phyloP scores from a whole-genome alignment of 805 yeast species.

The Isabelozyma pseudorhagii region DNA sequence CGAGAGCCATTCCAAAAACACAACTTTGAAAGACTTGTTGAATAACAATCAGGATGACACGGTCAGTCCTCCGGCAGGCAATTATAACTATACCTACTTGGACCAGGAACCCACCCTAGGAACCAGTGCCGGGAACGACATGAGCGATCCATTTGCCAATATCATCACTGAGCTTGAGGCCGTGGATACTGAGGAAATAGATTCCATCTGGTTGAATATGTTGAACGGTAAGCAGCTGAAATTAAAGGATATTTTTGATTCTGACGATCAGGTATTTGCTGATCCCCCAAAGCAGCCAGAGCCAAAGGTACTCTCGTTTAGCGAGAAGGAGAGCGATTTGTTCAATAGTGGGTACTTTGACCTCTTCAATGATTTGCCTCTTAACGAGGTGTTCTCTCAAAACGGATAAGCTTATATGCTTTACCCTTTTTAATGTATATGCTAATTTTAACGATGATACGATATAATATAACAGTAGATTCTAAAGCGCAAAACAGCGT shows the following conservation, averaged over 20 bases:
- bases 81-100: no score
- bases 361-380: slow-evolving; percentile 10
- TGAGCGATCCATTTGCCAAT: background rate
- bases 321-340: background rate
- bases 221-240: background rate
- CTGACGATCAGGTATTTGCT: background rate
- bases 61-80: no score
- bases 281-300: background rate
- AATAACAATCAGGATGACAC: background rate
- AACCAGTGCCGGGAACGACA: no score
- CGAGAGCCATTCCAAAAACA: background rate
- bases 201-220: background rate
- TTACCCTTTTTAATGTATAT: background rate
- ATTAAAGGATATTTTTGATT: background rate
- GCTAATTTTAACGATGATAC: background rate
- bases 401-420: background rate
- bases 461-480: background rate
- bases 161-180: background rate
- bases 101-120: no score
- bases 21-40: background rate
- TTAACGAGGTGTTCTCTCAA: slow-evolving; percentile 7
- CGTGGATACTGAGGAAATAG: background rate
- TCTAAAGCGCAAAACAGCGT: background rate
- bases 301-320: background rate
- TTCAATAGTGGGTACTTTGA: slow-evolving; percentile 2